These are phyloP conservation scores for Talaromyces sp. DNA, from an alignment of 2,329 filamentous ascomycete species.

Conservation along the genomic window DNA sequence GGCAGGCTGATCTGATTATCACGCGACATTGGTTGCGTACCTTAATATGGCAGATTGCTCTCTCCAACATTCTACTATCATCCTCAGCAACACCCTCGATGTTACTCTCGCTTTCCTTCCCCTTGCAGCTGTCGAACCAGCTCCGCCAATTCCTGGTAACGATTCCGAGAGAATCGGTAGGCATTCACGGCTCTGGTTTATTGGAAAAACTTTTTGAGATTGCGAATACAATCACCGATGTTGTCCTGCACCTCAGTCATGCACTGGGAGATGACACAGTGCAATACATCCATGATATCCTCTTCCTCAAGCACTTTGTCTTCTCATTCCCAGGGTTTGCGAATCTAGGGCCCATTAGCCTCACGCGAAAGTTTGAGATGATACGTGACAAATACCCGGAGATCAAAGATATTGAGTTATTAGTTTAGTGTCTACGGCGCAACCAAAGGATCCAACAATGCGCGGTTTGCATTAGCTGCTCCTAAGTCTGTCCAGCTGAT, in stretches of 20 bases:
- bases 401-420: conserved; percentile 19
- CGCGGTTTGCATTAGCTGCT: no score
- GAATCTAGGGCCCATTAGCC: conserved; percentile 45
- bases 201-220: conserved; percentile 61
- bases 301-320: conserved; percentile 52
- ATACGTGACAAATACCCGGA: conserved; percentile 25
- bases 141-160: conserved; percentile 42
- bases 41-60: conserved; percentile 50
- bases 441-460: neutral
- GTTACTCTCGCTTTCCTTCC: conserved; percentile 44
- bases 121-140: conserved; percentile 44
- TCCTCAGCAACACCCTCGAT: conserved; percentile 27
- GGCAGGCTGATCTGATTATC: conserved; percentile 50
- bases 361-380: conserved; percentile 42
- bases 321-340: conserved; percentile 51
- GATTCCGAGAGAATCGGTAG: conserved; percentile 48
- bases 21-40: conserved; percentile 51
- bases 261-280: conserved; percentile 47
- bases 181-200: conserved; percentile 56
- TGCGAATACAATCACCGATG: conserved; percentile 58
- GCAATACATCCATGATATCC: conserved; percentile 53
- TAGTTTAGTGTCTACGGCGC: conserved; percentile 16
- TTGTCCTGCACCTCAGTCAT: conserved; percentile 52
- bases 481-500: no score
- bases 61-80: conserved; percentile 47